Conservation (phyloP, 1,139 yeast genomes). For the Pichia sp. region DNA sequence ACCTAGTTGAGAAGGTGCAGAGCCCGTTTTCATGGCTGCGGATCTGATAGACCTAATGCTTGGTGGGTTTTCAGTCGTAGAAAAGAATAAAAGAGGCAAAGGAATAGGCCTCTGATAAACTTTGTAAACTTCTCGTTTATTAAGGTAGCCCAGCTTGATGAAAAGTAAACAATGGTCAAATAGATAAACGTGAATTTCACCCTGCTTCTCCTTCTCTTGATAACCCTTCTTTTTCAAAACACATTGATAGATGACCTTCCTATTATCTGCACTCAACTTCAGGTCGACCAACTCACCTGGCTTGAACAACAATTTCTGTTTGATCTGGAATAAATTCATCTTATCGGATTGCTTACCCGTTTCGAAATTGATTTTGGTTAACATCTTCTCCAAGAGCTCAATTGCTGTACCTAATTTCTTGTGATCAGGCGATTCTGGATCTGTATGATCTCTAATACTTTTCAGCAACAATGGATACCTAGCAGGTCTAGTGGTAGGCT, state of each 20-base stretch:
- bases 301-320: conserved; percentile 65
- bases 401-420: conserved; percentile 69
- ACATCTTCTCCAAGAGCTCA: conserved; percentile 68
- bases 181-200: conserved; percentile 71
- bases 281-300: conserved; percentile 87
- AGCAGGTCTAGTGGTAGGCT: conserved; percentile 95
- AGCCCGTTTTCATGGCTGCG: conserved; percentile 35
- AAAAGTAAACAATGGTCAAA: conserved; percentile 86
- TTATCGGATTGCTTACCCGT: conserved; percentile 95
- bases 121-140: conserved; percentile 86
- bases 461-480: conserved; percentile 82
- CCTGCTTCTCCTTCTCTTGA: conserved; percentile 70
- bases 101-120: conserved; percentile 94
- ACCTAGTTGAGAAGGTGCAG: conserved; percentile 27
- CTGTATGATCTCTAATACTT: conserved; percentile 79
- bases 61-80: conserved; percentile 77
- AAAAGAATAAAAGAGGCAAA: conserved; percentile 70
- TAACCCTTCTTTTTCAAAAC: conserved; percentile 61
- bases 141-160: conserved; percentile 80
- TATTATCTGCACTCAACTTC: conserved; percentile 74
- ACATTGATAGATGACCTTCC: conserved; percentile 77
- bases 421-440: conserved; percentile 69
- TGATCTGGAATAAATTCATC: conserved; percentile 81
- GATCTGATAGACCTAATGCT: conserved; percentile 46
- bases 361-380: conserved; percentile 79